Percentiles rank a stretch among this genome's conserved stretches.
These are phyloP conservation scores for Allantophomopsis lycopodina DNA, from an alignment of 2,329 filamentous ascomycete genomes.

Conservation along the genomic window DNA sequence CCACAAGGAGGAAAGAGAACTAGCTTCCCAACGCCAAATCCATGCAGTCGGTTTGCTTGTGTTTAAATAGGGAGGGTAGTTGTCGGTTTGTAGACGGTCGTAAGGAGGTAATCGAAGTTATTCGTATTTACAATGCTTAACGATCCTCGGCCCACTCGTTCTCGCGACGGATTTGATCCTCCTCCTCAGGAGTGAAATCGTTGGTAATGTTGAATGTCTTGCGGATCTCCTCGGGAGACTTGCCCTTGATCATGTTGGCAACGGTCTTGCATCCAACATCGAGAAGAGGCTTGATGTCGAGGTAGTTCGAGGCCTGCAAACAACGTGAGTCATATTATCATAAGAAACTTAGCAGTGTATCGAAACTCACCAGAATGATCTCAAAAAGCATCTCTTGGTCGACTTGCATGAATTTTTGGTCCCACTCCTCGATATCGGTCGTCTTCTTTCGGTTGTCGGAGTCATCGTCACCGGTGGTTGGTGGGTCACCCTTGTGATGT, in stretches of 20 bases:
- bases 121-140: constrained; percentile 22
- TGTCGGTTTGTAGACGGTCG: too few species aligned
- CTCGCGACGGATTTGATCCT: constrained; percentile 90
- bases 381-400: constrained; percentile 99
- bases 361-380: constrained; percentile 72
- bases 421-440: constrained; percentile 98
- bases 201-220: constrained; percentile 99
- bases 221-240: constrained; percentile 96
- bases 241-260: constrained; percentile 99
- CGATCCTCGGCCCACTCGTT: constrained; percentile 87
- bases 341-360: background rate
- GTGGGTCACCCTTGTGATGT: constrained; percentile 83
- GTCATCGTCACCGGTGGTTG: constrained; percentile 73
- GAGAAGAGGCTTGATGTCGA: constrained; percentile 95
- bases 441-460: constrained; percentile 94
- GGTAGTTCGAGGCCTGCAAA: constrained; percentile 81
- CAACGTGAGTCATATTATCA: constrained; percentile 2
- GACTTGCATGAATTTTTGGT: constrained; percentile 99
- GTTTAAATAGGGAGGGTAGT: too few species aligned
- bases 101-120: too few species aligned
- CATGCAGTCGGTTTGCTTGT: too few species aligned
- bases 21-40: too few species aligned
- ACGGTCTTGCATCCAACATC: constrained; percentile 99
- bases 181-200: constrained; percentile 96
- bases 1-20: too few species aligned